Evolutionary conservation across 2,329 filamentous ascomycete genomes (phyloP).

Genomic region (Tolypocladium nubicola): DNA sequence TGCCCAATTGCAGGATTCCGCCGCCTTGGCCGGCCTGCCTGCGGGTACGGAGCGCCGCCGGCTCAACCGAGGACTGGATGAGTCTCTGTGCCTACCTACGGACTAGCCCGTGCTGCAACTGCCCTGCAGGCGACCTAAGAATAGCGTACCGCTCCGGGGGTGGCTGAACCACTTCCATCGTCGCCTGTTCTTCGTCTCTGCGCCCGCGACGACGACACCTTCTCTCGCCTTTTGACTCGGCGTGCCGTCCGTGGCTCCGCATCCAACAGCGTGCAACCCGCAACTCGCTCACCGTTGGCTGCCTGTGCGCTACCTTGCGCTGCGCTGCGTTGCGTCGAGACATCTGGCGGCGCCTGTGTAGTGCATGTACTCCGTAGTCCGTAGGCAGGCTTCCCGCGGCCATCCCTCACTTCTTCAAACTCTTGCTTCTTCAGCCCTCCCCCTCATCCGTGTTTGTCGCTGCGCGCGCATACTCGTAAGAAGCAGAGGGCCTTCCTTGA

Average conservation of each 20-base stretch:
- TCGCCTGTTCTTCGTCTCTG: background rate
- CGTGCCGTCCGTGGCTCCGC: background rate
- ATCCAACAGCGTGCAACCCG: background rate
- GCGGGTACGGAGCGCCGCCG: too few relatives aligned
- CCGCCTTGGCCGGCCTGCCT: background rate
- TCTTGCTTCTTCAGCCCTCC: background rate
- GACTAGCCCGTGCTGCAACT: background rate
- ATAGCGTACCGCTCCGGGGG: background rate
- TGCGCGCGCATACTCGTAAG: background rate
- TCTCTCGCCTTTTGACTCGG: background rate
- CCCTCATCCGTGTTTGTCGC: background rate
- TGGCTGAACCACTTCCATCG: background rate
- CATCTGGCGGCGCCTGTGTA: background rate
- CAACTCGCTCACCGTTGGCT: background rate
- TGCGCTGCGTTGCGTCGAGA: background rate
- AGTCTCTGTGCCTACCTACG: background rate
- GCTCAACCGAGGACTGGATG: too few relatives aligned
- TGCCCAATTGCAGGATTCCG: background rate
- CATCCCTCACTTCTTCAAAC: background rate
- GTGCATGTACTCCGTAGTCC: too few relatives aligned
- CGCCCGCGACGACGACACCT: background rate
- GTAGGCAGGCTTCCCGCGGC: background rate
- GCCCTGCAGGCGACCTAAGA: background rate
- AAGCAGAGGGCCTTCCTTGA: background rate
- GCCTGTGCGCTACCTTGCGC: background rate